A percentile compares a stretch with the other conserved stretches of the same genome.
Evolutionary conservation across 2,329 filamentous ascomycete species (phyloP).

Genomic region (Pestalotiopsis sp.): DNA sequence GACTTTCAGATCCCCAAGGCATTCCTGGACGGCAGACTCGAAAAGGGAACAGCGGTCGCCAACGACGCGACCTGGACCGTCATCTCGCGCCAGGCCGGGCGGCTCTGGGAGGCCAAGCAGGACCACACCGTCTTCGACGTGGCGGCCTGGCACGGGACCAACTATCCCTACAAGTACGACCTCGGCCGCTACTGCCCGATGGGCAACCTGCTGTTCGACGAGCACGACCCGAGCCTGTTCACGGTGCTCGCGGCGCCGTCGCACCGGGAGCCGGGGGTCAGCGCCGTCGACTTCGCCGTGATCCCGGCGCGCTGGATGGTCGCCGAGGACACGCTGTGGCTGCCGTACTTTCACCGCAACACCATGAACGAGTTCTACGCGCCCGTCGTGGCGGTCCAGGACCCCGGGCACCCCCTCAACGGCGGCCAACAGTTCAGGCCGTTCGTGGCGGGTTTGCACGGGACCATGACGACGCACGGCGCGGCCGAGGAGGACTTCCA

Average conservation of each 20-base stretch:
- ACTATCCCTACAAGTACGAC: slow-evolving; percentile 82
- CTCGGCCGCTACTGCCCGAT: slow-evolving; percentile 75
- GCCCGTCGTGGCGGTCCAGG: slow-evolving; percentile 57
- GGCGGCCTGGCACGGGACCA: slow-evolving; percentile 79
- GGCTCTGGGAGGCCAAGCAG: slow-evolving; percentile 65
- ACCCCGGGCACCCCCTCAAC: slow-evolving; percentile 49
- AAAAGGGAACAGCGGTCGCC: slow-evolving; percentile 36
- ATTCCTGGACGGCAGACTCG: slow-evolving; percentile 61
- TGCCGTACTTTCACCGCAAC: slow-evolving; percentile 73
- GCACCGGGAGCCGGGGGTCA: slow-evolving; percentile 59
- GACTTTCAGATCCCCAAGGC: slow-evolving; percentile 77
- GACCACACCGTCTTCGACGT: slow-evolving; percentile 75
- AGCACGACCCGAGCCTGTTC: slow-evolving; percentile 78
- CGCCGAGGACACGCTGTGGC: slow-evolving; percentile 68
- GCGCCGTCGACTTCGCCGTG: slow-evolving; percentile 70
- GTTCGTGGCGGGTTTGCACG: slow-evolving; percentile 64
- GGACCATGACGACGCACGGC: slow-evolving; percentile 69
- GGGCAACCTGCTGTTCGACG: slow-evolving; percentile 72
- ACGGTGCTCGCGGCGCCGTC: slow-evolving; percentile 68
- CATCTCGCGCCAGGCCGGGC: slow-evolving; percentile 20
- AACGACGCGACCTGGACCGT: slow-evolving; percentile 44
- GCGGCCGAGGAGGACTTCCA: slow-evolving; percentile 7
- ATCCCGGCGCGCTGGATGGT: slow-evolving; percentile 74
- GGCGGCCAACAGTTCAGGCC: slow-evolving; percentile 54
- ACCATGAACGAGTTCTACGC: slow-evolving; percentile 68